phyloP scores from a whole-genome alignment of 805 yeast species.

The Sugiyamaella mastotermitis region DNA sequence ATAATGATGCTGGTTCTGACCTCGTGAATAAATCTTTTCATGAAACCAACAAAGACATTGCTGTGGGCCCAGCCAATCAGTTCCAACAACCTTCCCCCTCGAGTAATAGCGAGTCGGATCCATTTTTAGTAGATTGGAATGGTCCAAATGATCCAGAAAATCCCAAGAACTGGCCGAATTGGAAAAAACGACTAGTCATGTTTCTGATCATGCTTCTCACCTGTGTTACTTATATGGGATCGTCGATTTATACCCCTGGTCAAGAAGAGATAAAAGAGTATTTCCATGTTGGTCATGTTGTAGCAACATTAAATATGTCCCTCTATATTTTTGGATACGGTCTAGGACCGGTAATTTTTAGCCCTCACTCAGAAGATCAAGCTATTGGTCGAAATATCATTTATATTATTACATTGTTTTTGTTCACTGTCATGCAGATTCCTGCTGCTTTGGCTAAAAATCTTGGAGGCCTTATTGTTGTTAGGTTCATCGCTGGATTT shows the following conservation, averaged over 20 bases:
- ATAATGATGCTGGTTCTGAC: too few relatives aligned
- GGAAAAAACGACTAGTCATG: constrained; percentile 35
- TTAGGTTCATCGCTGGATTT: constrained; percentile 67
- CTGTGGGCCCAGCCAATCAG: too few relatives aligned
- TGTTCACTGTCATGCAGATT: constrained; percentile 46
- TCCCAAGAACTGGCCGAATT: constrained; percentile 49
- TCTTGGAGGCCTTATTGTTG: constrained; percentile 43
- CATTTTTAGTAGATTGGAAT: constrained; percentile 10
- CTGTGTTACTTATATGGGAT: constrained; percentile 45
- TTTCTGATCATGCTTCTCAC: constrained; percentile 37
- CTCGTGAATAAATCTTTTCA: too few relatives aligned
- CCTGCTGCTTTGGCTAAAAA: constrained; percentile 46
- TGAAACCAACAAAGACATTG: too few relatives aligned
- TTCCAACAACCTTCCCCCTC: too few relatives aligned
- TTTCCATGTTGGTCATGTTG: constrained; percentile 36
- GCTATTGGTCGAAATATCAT: constrained; percentile 46
- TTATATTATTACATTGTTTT: constrained; percentile 40
- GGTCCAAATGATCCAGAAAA: constrained; percentile 20
- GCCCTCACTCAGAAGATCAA: constrained; percentile 50
- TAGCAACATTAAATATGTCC: constrained; percentile 44
- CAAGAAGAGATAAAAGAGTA: constrained; percentile 38
- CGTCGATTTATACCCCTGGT: constrained; percentile 49
- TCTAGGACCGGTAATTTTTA: constrained; percentile 46
- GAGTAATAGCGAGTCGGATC: constrained; percentile 5
- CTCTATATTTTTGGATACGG: constrained; percentile 53